These are phyloP conservation scores for Penicillium brasilianum DNA, from an alignment of 2,329 filamentous ascomycete genomes.

Conservation along the genomic window DNA sequence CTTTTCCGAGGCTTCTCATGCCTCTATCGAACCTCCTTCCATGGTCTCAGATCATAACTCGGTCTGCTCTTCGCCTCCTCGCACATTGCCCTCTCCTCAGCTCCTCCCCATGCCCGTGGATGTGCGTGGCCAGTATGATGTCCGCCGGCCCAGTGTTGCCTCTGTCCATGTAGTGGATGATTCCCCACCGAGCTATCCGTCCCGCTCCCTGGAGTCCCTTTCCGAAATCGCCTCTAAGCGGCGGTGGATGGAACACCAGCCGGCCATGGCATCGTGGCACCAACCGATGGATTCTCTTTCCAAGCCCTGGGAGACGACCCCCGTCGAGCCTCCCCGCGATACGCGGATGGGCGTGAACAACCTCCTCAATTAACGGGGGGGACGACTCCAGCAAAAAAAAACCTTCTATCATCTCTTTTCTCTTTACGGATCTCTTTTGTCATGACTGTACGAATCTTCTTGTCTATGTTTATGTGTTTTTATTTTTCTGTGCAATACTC, in stretches of 20 bases:
- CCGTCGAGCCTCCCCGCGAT: conserved; percentile 38
- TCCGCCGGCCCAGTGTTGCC: conserved; percentile 39
- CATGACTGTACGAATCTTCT: conserved; percentile 34
- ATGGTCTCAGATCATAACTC: conserved; percentile 73
- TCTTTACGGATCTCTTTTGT: conserved; percentile 15
- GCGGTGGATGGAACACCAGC: conserved; percentile 38
- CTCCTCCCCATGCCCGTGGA: conserved; percentile 49
- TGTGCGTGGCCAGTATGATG: conserved; percentile 48
- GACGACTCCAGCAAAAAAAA: not conserved
- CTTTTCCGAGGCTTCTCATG: conserved; percentile 65
- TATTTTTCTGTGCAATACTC: conserved; percentile 22
- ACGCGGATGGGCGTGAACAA: conserved; percentile 48
- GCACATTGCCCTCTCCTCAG: conserved; percentile 49
- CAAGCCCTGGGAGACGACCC: conserved; percentile 31
- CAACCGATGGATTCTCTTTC: conserved; percentile 35
- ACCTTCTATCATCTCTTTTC: not conserved
- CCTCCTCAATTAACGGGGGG: conserved; percentile 42
- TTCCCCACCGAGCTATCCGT: conserved; percentile 27
- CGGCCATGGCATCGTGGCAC: conserved; percentile 33
- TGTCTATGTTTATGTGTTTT: conserved; percentile 18
- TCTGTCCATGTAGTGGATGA: conserved; percentile 34
- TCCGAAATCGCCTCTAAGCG: conserved; percentile 34
- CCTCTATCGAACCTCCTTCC: conserved; percentile 67
- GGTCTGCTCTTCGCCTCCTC: conserved; percentile 65
- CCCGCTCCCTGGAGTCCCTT: conserved; percentile 30